Evolutionary conservation across 148 eudicot genomes (phyloP).

Genomic region (Vaccinium darrowii): DNA sequence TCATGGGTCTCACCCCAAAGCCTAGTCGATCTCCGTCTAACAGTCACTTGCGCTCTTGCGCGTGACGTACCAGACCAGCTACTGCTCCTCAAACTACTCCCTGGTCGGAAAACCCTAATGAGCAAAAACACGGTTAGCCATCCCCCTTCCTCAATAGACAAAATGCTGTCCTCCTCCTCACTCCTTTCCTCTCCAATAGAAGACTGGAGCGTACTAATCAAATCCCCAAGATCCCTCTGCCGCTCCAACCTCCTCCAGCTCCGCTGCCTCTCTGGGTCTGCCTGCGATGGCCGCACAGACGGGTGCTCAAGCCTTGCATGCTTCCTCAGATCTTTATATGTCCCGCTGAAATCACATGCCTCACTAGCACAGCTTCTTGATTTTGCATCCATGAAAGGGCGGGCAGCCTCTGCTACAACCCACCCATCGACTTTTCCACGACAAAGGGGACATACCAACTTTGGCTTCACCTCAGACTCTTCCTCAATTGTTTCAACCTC

Average conservation of each 20-base stretch:
- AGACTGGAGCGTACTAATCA: conserved; percentile 80
- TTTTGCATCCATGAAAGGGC: conserved; percentile 78
- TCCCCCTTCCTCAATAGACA: conserved; percentile 61
- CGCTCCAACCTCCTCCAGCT: conserved; percentile 88
- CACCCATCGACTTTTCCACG: conserved; percentile 76
- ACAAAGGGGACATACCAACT: conserved; percentile 83
- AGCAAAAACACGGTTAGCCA: conserved; percentile 75
- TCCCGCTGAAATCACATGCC: conserved; percentile 76
- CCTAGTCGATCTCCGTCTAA: conserved; percentile 63
- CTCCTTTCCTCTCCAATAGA: conserved; percentile 59
- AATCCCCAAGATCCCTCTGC: conserved; percentile 84
- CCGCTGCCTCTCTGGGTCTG: conserved; percentile 79
- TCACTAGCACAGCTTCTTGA: conserved; percentile 80
- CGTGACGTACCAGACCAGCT: conserved; percentile 67
- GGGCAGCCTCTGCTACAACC: conserved; percentile 75
- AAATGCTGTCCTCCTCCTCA: conserved; percentile 31
- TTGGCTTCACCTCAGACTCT: conserved; percentile 34
- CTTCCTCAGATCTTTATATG: conserved; percentile 71
- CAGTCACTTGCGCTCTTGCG: conserved; percentile 48
- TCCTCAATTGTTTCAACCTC: conserved; percentile 41
- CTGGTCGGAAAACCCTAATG: conserved; percentile 57
- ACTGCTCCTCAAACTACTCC: conserved; percentile 50
- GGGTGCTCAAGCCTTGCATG: conserved; percentile 87
- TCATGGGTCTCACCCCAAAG: conserved; percentile 79
- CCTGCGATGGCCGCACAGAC: conserved; percentile 68